Evolutionary conservation across 2,329 filamentous ascomycete species (phyloP), one percentile per base, ranked within the genome.

Genomic region (Neonectria coccinea): DNA sequence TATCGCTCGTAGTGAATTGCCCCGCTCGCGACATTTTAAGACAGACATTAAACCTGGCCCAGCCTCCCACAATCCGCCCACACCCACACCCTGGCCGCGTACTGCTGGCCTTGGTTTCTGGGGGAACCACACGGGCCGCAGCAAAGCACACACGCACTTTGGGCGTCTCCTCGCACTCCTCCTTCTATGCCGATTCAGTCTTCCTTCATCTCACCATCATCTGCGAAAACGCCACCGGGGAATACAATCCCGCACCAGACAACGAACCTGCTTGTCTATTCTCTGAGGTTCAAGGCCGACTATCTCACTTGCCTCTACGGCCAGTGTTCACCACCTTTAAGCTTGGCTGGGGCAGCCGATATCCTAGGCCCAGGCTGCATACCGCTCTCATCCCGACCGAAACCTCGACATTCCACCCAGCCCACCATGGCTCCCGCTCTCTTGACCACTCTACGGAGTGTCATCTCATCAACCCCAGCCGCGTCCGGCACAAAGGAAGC

Each of bases 381-480:
- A 58, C 47, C 47, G 29, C 44, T 25, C 42, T 36, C 12, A 42
- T 57, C 39, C 20, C 45, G 44, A 62, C 68, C 59, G 67, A 73
- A 66, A 73, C 70, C 64, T 62, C 56, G 57, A 22, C 59, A 70
- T 70, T 65, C 63, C 62, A 65, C 27, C 41, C 29, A 51, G 51
- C 51, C 59, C 56, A 73, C 50, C 62, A 80, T 80, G 83, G 82
- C 82, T 59, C 83, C 83, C 42, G 77, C 81, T 27, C 66, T 82
- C 50, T 54, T 77, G 64, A 70, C 67, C 27, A 68, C 73, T 52
- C 59, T 81, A 45, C 69, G 78, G 59, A 71, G 72, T 55, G 64
- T 75, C 61, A 69, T 80, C 63, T 69, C 75, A 27, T 65, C 67
- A 22, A 54, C 67, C 18, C 65, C 67, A 27, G 50, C 68, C 44